Evolutionary conservation across 2,329 filamentous ascomycete genomes (phyloP), one percentile per base, ranked within the genome.

Genomic region (Westerdykella aurantiaca): DNA sequence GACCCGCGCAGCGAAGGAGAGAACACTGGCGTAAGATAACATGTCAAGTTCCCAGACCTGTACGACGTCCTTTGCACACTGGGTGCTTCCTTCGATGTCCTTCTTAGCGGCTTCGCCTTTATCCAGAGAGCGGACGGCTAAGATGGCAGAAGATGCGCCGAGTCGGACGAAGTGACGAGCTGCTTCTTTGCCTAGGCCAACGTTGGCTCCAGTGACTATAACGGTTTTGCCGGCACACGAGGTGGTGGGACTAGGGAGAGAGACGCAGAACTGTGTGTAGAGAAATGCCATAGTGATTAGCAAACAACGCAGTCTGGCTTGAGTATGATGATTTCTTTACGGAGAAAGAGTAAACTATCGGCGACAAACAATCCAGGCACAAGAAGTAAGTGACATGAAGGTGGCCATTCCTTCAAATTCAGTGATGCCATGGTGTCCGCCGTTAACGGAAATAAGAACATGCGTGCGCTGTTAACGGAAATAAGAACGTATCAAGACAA

Each of bases 31-130:
- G 42, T 69, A 73, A 14, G 55, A 64, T 5, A 51, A 43, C 25
- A 75, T 62, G 51, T 76, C 72, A 2, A 77, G 57, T 3, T 58
- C 56, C 72, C 73, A 75, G 12, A 74, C 72, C 47, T 73, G 64
- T 33, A 74, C 52, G 3, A 68, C 60, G 18, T 57, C 50, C 22
- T 50, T 53, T 13, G 46, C 34, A 25, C 56, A 54, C 7, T 54
- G 54, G 4, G 63, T 68, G 10, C 51, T 58, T 0, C 52, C 29
- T 42, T 69, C 63, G 39, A 77, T 72, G 37, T 67, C 58, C 9
- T 56, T 46, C 35, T 66, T 67, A 0, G 74, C 74, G 0, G 56
- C 61, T 49, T 75, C 65, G 38, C 73, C 73, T 45, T 74, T 75
- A 17, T 61, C 54, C 6, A 60, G 14, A 21, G 51, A 68, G 22